These are phyloP conservation scores for Sarocladium kiliense DNA, from an alignment of 2,329 filamentous ascomycete genomes.

Conservation along the genomic window DNA sequence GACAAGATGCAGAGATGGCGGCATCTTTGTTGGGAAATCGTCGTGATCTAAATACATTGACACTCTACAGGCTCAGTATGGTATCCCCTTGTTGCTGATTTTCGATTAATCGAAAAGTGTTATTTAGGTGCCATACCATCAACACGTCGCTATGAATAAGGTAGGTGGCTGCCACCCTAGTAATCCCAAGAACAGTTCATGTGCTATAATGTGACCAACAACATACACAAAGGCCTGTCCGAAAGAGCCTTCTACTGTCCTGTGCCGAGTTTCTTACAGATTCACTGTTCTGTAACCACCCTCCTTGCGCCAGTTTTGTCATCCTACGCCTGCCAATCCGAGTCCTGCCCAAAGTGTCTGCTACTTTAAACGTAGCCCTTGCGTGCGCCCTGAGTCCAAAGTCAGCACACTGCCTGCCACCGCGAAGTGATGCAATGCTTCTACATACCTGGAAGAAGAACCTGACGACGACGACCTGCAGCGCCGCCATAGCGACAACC, in stretches of 20 bases:
- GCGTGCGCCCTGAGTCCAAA: slow-evolving; percentile 48
- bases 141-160: slow-evolving; percentile 7
- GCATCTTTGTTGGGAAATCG: too few relatives aligned
- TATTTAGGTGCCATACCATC: neutral
- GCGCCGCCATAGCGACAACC: slow-evolving; percentile 89
- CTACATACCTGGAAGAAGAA: slow-evolving; percentile 89
- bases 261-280: neutral
- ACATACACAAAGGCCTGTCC: neutral
- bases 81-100: too few relatives aligned
- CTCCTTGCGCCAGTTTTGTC: slow-evolving; percentile 16
- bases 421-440: neutral
- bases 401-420: neutral
- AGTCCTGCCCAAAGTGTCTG: slow-evolving; percentile 15
- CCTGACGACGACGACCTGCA: slow-evolving; percentile 95
- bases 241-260: neutral
- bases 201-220: slow-evolving; percentile 7
- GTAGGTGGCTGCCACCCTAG: slow-evolving; percentile 1
- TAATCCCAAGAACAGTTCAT: slow-evolving; percentile 6
- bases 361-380: slow-evolving; percentile 61
- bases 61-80: too few relatives aligned
- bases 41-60: too few relatives aligned
- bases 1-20: too few relatives aligned
- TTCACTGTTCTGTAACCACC: neutral
- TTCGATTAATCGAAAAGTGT: neutral
- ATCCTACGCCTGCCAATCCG: slow-evolving; percentile 26